These are phyloP conservation scores for Actinomortierella wolfii DNA, from an alignment of 371 early-diverging fungal species.

Conservation along the genomic window DNA sequence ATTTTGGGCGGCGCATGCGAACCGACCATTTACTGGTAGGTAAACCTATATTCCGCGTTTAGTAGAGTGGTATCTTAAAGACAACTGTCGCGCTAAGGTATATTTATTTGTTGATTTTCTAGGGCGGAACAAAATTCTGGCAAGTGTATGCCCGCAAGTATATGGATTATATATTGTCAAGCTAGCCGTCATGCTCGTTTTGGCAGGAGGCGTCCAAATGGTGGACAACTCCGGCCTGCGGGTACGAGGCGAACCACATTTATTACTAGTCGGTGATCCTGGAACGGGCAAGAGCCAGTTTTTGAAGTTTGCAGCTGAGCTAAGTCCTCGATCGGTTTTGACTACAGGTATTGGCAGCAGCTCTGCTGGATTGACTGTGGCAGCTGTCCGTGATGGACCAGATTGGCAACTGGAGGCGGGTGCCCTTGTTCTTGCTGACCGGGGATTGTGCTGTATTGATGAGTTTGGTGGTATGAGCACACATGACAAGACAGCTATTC, in stretches of 20 bases:
- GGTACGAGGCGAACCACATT: conserved; percentile 78
- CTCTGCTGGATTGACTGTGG: conserved; percentile 81
- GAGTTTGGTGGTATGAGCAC: conserved; percentile 80
- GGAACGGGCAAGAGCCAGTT: conserved; percentile 89
- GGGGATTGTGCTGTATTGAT: conserved; percentile 82
- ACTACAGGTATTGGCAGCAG: conserved; percentile 85
- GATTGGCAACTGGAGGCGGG: conserved; percentile 83
- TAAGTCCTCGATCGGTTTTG: conserved; percentile 68
- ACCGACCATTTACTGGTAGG: conserved; percentile 4
- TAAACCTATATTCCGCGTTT: too few relatives aligned
- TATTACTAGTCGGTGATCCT: conserved; percentile 85
- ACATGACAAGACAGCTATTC: conserved; percentile 73
- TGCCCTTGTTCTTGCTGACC: conserved; percentile 76
- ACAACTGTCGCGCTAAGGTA: too few relatives aligned
- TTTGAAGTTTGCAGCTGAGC: conserved; percentile 62
- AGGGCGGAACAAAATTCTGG: conserved; percentile 56
- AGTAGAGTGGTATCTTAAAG: too few relatives aligned
- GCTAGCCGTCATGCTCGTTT: conserved; percentile 64
- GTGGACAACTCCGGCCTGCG: conserved; percentile 55
- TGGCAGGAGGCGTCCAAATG: conserved; percentile 64
- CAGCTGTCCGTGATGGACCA: conserved; percentile 72
- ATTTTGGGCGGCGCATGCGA: conserved; percentile 54
- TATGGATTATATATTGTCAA: conserved; percentile 68
- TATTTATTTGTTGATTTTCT: too few relatives aligned
- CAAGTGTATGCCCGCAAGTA: conserved; percentile 65